Base-by-base conservation (phyloP, 2,329 filamentous ascomycete genomes). In the Phialemoniopsis sp. region DNA sequence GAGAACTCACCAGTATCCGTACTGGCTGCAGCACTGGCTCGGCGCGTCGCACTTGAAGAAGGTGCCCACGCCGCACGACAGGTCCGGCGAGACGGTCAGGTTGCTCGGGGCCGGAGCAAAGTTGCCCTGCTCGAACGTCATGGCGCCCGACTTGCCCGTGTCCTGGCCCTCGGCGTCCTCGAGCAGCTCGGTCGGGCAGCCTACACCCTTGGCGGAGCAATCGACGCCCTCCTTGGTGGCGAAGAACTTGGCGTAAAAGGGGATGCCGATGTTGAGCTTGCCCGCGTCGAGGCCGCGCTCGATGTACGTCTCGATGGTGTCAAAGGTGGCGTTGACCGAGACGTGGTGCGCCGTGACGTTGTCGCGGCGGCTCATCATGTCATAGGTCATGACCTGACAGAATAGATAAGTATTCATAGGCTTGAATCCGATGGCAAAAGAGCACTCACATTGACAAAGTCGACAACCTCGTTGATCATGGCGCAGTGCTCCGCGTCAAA, bases 341-440 rank as follows among this genome's bases (percentile, higher is more conserved):
- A 73, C 81, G 54, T 86, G 82, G 57, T 88, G 84, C 28, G 64
- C 70, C 4, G 83, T 85, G 9, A 66, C 54, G 32, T 60, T 78
- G 60, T 87, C 78, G 28, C 85, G 78, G 28, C 83, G 75, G 63
- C 86, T 85, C 69, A 84, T 79, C 40, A 85, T 60, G 50, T 87
- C 83, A 56, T 87, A 87, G 2, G 76, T 72, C 84, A 87, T 75
- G 51, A 73, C 38, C 40, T 37, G 21, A 12, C 45, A 14, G 28
- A n/a, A 7, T n/a, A 4, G n/a, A 13, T 36, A 10, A 36, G 12
- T 16, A 5, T 12, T n/a, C 14, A 12, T 17, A 4, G n/a, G 4
- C 10, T 19, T 16, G n/a, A 7, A 9, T 16, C 15, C 17, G 4
- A 26, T n/a, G 5, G 13, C 15, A 26, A 21, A 36, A 14, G 12